Evolutionary conservation across 495 filamentous ascomycete genomes (phyloP), one percentile per base, ranked within the genome.

Genomic region (Cudoniella acicularis): DNA sequence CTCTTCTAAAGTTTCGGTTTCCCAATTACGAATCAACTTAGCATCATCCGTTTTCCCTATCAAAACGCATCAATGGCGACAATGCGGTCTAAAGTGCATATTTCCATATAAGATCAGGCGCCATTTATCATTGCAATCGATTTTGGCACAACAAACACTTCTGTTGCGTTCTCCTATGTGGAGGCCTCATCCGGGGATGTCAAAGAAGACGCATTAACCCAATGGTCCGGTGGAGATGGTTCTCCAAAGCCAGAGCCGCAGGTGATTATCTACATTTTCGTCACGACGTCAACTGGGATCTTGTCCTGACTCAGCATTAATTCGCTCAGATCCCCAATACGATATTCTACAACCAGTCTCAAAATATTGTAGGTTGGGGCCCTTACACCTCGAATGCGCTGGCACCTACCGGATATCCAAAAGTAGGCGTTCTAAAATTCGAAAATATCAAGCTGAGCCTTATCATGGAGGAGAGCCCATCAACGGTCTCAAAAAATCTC

Each of bases 381-480:
- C 83, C 83, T 46, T 85, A 88, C 68, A 87, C 87, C 55, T 82
- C 85, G 22, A 83, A 87, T 69, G 85, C 85, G 18, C 73, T 88
- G 50, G 83, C 83, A 20, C 83, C 83, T 22, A 86, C 83, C 10
- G 85, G 85, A 47, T 87, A 87, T 69, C 85, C 85, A 50, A 88
- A 87, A 72, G 82, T 81, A 6, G 84, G 85, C 53, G 83, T 87
- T 53, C 84, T 86, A 64, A 87, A 88, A 72, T 84, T 88, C 3
- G 84, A 88, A 64, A 87, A 84, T 85, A 87, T 88, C 75, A 87
- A 87, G 73, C 77, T 87, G 18, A 85, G 87, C 74, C 76, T 88
- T 51, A 87, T 86, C 82, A 68, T 87, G 41, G 85, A 80, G n/a
- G 83, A 84, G 43, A 87, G 87, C 73, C 87, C 83, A 0, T 87